Base-by-base conservation (phyloP, 2,329 filamentous ascomycete genomes). In the Fusarium burgessii region DNA sequence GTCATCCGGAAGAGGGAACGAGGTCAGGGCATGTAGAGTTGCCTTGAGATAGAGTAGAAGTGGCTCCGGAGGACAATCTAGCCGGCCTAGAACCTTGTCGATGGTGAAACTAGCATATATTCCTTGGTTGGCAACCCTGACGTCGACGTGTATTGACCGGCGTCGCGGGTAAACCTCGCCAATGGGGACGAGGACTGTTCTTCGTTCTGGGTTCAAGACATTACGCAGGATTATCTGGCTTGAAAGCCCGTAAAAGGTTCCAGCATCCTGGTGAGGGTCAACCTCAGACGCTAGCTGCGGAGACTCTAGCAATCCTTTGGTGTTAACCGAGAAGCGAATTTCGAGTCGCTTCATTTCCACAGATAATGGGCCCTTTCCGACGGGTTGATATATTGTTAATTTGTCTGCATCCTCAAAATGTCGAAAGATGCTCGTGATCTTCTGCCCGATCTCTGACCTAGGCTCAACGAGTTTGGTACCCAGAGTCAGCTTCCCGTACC, bases 11-110 rank as follows among this genome's bases (percentile, higher is more conserved):
- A 91, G 40, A 0, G 84, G 72, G 42, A 85, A 88, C 0, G 90
- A 90, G 0, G 90, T 92, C 11, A 84, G 78, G 0, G 90, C 90
- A 72, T 93, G 90, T 2, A 89, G 76, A 6, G 84, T 77, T 0
- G 89, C 89, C 70, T 90, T 91, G 2, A 80, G 80, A 61, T 89
- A 90, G 0, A 89, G 78, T 0, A 90, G 77, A 0, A 75, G 75
- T 0, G 87, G 87, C 57, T 92, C 90, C 0, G 87, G 80, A 0
- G 89, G 82, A 43, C 88, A 90, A 5, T 86, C 83, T 0, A 93
- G 76, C 2, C 87, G 83, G 0, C 87, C 85, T 4, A 93, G 80
- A 0, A 87, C 74, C 3, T 82, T 74, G 46, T 92, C 85, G 50
- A 92, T 84, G 2, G 79, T 78, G 58, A 86, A 91, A 9, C 80